Percentiles rank a stretch among this genome's conserved stretches.
Conservation (phyloP, 2,329 filamentous ascomycete species). For the Alternaria arborescens region DNA sequence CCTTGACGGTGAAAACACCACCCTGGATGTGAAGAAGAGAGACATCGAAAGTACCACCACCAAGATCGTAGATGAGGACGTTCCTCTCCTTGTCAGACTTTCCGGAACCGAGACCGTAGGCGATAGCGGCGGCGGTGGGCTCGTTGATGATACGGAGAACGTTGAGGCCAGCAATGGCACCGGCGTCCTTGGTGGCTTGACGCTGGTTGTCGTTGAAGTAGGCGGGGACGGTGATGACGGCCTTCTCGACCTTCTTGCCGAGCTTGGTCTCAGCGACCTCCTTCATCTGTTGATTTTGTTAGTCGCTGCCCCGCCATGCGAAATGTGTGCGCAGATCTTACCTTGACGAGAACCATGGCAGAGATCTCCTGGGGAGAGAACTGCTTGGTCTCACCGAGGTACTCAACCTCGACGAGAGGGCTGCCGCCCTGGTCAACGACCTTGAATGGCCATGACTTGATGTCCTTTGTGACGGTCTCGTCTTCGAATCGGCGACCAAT, state of each 20-base stretch:
- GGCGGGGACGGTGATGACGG: slow-evolving; percentile 96
- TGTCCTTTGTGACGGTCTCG: slow-evolving; percentile 97
- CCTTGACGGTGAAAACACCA: slow-evolving; percentile 99
- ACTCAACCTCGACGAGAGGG: slow-evolving; percentile 94
- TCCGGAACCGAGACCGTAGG: slow-evolving; percentile 94
- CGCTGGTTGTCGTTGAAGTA: slow-evolving; percentile 99
- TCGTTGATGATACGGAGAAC: slow-evolving; percentile 99
- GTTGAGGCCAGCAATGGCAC: slow-evolving; percentile 96
- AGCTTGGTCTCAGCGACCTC: slow-evolving; percentile 98
- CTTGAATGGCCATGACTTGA: slow-evolving; percentile 99
- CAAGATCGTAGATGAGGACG: slow-evolving; percentile 99
- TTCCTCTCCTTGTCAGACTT: slow-evolving; percentile 98
- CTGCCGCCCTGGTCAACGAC: slow-evolving; percentile 87
- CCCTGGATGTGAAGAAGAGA: slow-evolving; percentile 98
- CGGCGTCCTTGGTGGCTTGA: slow-evolving; percentile 98
- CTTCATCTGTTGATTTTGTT: slow-evolving; percentile 77
- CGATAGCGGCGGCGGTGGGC: slow-evolving; percentile 96
- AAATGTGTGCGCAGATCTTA: slow-evolving; percentile 51
- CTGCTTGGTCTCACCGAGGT: slow-evolving; percentile 91
- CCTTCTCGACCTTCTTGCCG: slow-evolving; percentile 98
- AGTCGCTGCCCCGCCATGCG: slow-evolving; percentile 18
- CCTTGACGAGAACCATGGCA: slow-evolving; percentile 98
- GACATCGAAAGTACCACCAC: slow-evolving; percentile 99
- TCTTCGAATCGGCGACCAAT: slow-evolving; percentile 97
- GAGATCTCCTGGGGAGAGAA: slow-evolving; percentile 99